Evolutionary conservation across 1,139 yeast species (phyloP).

Genomic region (Zygoascus sp.): DNA sequence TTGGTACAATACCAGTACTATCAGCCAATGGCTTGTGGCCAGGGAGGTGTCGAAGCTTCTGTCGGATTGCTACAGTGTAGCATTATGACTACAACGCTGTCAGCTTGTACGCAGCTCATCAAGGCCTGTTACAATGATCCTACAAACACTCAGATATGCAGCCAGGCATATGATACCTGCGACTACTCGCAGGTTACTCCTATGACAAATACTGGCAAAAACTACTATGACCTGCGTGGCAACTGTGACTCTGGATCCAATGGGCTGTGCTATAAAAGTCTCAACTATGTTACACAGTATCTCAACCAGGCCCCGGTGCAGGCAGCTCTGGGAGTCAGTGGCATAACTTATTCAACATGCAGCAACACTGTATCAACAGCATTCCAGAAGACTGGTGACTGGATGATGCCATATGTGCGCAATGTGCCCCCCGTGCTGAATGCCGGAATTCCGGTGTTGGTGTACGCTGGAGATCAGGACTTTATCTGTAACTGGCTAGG

Average conservation of each 20-base stretch:
- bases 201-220: slow-evolving; percentile 82
- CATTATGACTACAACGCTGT: slow-evolving; percentile 64
- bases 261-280: slow-evolving; percentile 66
- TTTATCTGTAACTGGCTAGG: slow-evolving; percentile 91
- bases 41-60: slow-evolving; percentile 81
- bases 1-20: slow-evolving; percentile 83
- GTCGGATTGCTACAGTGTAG: slow-evolving; percentile 73
- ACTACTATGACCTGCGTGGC: slow-evolving; percentile 87
- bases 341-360: slow-evolving; percentile 66
- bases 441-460: slow-evolving; percentile 61
- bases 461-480: slow-evolving; percentile 89
- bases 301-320: slow-evolving; percentile 65
- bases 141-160: slow-evolving; percentile 78
- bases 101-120: slow-evolving; percentile 75
- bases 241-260: slow-evolving; percentile 66
- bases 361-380: slow-evolving; percentile 45
- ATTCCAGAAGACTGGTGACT: slow-evolving; percentile 53
- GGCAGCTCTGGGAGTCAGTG: slow-evolving; percentile 85
- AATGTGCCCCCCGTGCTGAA: slow-evolving; percentile 52
- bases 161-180: slow-evolving; percentile 88
- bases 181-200: slow-evolving; percentile 85
- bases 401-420: slow-evolving; percentile 55
- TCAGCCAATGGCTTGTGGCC: slow-evolving; percentile 97
- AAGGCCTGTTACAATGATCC: slow-evolving; percentile 69
- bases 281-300: slow-evolving; percentile 61